Evolutionary conservation across 208 protist genomes (phyloP).

Genomic region (Endotrypanum monterogeii): DNA sequence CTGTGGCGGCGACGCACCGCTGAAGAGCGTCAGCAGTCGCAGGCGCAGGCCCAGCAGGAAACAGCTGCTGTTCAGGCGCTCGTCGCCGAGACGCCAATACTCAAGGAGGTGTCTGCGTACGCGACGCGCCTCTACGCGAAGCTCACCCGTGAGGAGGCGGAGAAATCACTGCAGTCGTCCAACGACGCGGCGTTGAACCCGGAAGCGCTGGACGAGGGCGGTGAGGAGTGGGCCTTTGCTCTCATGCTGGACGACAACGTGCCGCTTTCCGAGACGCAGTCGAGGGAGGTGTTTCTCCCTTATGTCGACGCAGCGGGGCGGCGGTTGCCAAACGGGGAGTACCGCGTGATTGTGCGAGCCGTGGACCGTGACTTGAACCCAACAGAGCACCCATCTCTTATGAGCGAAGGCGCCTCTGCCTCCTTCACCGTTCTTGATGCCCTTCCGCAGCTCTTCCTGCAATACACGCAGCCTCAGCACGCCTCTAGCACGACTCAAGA

Average conservation of each 20-base stretch:
- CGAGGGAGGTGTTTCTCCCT: conserved; percentile 67
- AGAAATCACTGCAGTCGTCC: background rate
- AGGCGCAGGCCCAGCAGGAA: conserved; percentile 17
- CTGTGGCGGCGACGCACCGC: conserved; percentile 65
- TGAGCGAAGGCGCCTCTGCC: conserved; percentile 56
- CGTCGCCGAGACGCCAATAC: conserved; percentile 31
- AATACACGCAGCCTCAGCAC: conserved; percentile 40
- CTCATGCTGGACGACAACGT: conserved; percentile 84
- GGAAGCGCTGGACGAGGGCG: conserved; percentile 5
- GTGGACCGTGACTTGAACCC: conserved; percentile 45
- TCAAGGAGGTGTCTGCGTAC: conserved; percentile 65
- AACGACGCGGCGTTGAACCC: background rate
- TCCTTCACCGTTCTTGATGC: conserved; percentile 73
- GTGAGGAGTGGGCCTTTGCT: conserved; percentile 77
- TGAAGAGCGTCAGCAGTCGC: conserved; percentile 39
- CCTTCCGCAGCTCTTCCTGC: conserved; percentile 62
- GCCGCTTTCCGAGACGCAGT: conserved; percentile 49
- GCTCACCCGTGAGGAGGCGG: conserved; percentile 32
- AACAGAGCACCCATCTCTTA: conserved; percentile 39
- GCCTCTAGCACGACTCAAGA: background rate
- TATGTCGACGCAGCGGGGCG: conserved; percentile 46
- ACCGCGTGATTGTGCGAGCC: conserved; percentile 78
- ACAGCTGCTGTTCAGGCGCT: conserved; percentile 37
- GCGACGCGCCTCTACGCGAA: conserved; percentile 47
- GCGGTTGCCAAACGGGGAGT: conserved; percentile 66